Evolutionary conservation across 129 eudicot species (phyloP).

Genomic region (Tanacetum coccineum): DNA sequence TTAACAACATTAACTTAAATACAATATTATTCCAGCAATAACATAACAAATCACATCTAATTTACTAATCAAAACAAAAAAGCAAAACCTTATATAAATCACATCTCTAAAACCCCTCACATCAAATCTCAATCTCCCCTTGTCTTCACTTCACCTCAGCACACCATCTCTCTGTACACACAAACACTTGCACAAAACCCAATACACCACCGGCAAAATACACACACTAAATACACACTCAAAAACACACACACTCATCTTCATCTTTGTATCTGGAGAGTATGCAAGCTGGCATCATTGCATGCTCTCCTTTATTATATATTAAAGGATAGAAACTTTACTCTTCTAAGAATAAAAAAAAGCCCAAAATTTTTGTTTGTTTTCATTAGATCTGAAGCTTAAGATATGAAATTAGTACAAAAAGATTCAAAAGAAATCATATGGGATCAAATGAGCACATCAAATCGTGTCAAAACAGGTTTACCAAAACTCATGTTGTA

Average conservation of each 20-base stretch:
- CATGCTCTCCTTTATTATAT: slow-evolving; percentile 40
- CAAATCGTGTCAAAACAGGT: slow-evolving; percentile 36
- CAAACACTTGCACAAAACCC: not conserved
- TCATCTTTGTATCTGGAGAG: slow-evolving; percentile 35
- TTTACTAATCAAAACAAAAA: too few relatives aligned
- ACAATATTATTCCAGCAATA: too few relatives aligned
- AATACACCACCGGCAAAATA: not conserved
- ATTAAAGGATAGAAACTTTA: not conserved
- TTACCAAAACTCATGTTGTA: slow-evolving; percentile 57
- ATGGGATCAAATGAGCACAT: slow-evolving; percentile 40
- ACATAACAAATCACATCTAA: too few relatives aligned
- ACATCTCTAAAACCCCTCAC: slow-evolving; percentile 7
- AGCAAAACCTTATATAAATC: not conserved
- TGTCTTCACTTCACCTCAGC: not conserved
- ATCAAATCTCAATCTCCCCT: not conserved
- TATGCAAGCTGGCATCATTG: slow-evolving; percentile 66
- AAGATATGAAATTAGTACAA: slow-evolving; percentile 43
- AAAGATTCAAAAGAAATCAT: slow-evolving; percentile 50
- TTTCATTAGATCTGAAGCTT: slow-evolving; percentile 22
- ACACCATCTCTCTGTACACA: not conserved
- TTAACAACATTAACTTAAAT: too few relatives aligned
- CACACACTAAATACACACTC: not conserved
- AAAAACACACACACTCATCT: slow-evolving; percentile 18
- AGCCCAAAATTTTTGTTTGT: too few relatives aligned
- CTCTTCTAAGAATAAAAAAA: not conserved